Evolutionary conservation across 495 filamentous ascomycete genomes (phyloP).

Genomic region (Articulospora tetracladia): DNA sequence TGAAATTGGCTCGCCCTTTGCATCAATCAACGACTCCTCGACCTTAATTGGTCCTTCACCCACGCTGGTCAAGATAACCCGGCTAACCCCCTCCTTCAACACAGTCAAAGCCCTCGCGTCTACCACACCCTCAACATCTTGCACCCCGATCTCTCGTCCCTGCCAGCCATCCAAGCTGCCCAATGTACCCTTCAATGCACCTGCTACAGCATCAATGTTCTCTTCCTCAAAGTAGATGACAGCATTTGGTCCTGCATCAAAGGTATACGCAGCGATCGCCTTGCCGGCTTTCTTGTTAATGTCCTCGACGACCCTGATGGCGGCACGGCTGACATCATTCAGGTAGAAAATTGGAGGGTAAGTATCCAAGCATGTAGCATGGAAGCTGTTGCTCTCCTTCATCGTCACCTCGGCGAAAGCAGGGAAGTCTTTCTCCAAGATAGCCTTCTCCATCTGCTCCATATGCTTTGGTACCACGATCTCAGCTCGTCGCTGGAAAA

Average conservation of each 20-base stretch:
- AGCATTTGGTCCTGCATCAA: slow-evolving; percentile 95
- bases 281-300: slow-evolving; percentile 74
- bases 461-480: slow-evolving; percentile 79
- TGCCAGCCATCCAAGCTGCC: slow-evolving; percentile 60
- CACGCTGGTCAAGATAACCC: slow-evolving; percentile 87
- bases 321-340: slow-evolving; percentile 85
- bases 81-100: slow-evolving; percentile 73
- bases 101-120: slow-evolving; percentile 53
- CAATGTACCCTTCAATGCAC: slow-evolving; percentile 58
- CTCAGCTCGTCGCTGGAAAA: slow-evolving; percentile 71
- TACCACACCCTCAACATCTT: slow-evolving; percentile 41
- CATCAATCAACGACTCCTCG: slow-evolving; percentile 71
- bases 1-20: slow-evolving; percentile 45
- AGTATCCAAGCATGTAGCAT: slow-evolving; percentile 91
- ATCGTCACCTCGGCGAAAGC: slow-evolving; percentile 88
- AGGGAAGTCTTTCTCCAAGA: slow-evolving; percentile 72
- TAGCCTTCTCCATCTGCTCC: slow-evolving; percentile 80
- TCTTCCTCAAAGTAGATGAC: slow-evolving; percentile 90
- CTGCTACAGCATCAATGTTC: slow-evolving; percentile 66
- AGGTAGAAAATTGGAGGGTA: slow-evolving; percentile 97
- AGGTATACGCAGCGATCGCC: slow-evolving; percentile 88
- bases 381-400: slow-evolving; percentile 95
- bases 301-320: slow-evolving; percentile 80
- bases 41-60: slow-evolving; percentile 83
- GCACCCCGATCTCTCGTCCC: slow-evolving; percentile 39